Evolutionary conservation across 257 asterid genomes (phyloP).

Genomic region (Solanum neorickii): DNA sequence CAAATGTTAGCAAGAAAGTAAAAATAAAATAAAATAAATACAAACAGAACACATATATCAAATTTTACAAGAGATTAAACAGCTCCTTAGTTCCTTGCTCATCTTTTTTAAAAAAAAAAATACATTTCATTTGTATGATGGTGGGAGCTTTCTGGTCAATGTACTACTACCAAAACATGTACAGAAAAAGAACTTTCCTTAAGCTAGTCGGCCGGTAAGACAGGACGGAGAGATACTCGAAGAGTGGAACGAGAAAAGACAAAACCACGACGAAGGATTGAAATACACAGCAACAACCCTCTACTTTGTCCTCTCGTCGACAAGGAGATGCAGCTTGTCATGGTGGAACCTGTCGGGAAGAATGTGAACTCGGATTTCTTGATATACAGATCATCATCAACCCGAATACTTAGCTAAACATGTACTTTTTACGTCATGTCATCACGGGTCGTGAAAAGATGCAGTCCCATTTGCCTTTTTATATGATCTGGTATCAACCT

Average conservation of each 20-base stretch:
- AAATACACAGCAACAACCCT: background rate
- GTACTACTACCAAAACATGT: background rate
- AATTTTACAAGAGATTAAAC: background rate
- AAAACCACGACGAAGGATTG: background rate
- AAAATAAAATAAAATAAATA: background rate
- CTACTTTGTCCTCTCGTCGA: background rate
- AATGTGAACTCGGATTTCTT: background rate
- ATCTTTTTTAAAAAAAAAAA: background rate
- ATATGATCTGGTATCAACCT: conserved; percentile 81
- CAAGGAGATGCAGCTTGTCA: background rate
- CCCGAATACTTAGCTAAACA: background rate
- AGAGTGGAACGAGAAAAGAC: background rate
- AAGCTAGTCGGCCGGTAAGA: background rate
- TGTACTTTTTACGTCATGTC: conserved; percentile 27
- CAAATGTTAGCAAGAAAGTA: background rate
- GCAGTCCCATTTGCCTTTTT: conserved; percentile 73
- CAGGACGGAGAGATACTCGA: background rate
- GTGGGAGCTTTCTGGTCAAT: background rate
- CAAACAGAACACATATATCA: background rate
- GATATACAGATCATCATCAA: background rate
- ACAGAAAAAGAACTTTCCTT: background rate
- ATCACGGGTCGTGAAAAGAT: conserved; percentile 44
- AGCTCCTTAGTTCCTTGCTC: background rate
- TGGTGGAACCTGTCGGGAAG: background rate
- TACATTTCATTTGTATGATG: background rate